Conservation (phyloP, 2,329 filamentous ascomycete genomes). For the Cadophora malorum region DNA sequence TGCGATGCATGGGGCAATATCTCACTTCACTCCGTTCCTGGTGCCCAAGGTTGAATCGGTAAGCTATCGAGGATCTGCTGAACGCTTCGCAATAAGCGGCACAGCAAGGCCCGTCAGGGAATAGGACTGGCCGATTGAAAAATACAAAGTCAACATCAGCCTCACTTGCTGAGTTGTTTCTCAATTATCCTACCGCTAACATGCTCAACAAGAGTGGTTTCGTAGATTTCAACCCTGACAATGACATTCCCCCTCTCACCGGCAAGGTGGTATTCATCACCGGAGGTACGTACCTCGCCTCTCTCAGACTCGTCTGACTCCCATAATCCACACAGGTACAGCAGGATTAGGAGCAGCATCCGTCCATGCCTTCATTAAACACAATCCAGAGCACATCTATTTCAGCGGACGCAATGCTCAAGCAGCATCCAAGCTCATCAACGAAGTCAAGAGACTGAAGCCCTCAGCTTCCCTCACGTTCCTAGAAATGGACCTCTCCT, state of each 20-base stretch:
- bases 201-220: conserved; percentile 5
- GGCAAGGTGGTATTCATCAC: conserved; percentile 14
- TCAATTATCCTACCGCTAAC: neutral
- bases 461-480: conserved; percentile 30
- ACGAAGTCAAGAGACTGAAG: neutral
- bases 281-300: neutral
- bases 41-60: too few relatives aligned
- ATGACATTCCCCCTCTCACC: neutral
- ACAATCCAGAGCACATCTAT: conserved; percentile 49
- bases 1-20: too few relatives aligned
- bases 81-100: too few relatives aligned
- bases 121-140: too few relatives aligned
- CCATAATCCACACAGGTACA: conserved; percentile 45
- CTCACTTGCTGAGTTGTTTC: neutral
- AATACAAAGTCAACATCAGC: neutral
- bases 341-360: conserved; percentile 54
- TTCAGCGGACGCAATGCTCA: conserved; percentile 48
- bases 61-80: too few relatives aligned
- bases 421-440: conserved; percentile 42
- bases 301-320: neutral
- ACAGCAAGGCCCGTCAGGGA: too few relatives aligned
- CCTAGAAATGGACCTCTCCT: conserved; percentile 50
- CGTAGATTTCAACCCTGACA: neutral
- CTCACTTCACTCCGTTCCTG: too few relatives aligned
- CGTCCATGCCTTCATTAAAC: conserved; percentile 49